phyloP scores from a whole-genome alignment of 371 early-diverging fungal species.

The Lichtheimia ornata region DNA sequence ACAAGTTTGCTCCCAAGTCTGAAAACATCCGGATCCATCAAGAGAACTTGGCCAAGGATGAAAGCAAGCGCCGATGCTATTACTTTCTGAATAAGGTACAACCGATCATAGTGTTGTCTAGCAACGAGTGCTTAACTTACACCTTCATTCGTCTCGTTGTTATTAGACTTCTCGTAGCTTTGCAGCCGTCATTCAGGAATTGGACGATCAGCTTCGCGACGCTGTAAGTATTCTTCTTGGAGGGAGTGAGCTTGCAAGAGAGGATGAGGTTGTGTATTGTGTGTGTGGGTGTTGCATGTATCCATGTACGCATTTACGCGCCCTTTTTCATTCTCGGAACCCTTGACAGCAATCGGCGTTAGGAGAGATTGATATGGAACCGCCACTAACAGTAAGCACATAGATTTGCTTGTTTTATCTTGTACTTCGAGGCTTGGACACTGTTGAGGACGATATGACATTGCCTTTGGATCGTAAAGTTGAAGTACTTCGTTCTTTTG shows the following conservation, averaged over 20 bases:
- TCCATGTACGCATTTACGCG: neutral
- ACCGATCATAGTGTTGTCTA: neutral
- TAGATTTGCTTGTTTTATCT: constrained; percentile 91
- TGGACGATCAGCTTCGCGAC: constrained; percentile 87
- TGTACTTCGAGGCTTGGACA: constrained; percentile 93
- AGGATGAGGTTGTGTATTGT: constrained; percentile 3
- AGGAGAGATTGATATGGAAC: neutral
- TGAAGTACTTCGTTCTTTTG: constrained; percentile 76
- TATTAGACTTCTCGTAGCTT: constrained; percentile 90
- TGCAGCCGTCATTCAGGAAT: constrained; percentile 92
- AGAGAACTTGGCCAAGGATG: constrained; percentile 51
- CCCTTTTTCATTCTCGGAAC: neutral
- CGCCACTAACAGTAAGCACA: neutral
- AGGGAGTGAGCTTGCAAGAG: neutral
- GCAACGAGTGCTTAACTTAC: constrained; percentile 2
- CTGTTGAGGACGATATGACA: constrained; percentile 98
- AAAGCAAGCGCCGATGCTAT: constrained; percentile 78
- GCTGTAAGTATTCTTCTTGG: constrained; percentile 49
- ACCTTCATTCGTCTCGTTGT: neutral
- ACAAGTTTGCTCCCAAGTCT: constrained; percentile 68
- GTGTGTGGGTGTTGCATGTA: neutral
- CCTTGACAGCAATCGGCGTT: constrained; percentile 3
- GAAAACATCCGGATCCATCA: constrained; percentile 51
- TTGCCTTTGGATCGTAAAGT: constrained; percentile 76
- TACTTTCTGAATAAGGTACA: constrained; percentile 76